phyloP scores from a whole-genome alignment of 306 rosid species.

The Castanea crenata region DNA sequence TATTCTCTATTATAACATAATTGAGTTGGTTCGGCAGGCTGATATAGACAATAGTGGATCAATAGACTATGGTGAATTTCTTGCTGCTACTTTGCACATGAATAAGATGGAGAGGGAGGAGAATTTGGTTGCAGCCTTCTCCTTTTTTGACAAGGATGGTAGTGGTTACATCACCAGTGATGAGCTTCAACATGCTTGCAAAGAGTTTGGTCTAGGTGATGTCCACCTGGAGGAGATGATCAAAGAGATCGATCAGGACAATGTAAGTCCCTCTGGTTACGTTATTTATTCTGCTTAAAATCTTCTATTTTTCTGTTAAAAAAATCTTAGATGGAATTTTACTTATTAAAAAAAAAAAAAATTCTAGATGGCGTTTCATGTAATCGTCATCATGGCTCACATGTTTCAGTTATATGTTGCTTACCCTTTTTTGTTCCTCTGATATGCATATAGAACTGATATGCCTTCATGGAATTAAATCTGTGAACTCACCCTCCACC shows the following conservation, averaged over 20 bases:
- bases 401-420: background rate
- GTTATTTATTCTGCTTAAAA: background rate
- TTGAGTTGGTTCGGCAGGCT: conserved; percentile 49
- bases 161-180: conserved; percentile 89
- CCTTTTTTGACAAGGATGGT: conserved; percentile 81
- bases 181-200: conserved; percentile 79
- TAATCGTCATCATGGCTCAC: background rate
- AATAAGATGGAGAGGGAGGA: conserved; percentile 94
- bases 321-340: no score
- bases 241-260: conserved; percentile 75
- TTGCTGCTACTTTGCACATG: conserved; percentile 88
- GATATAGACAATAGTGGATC: conserved; percentile 87
- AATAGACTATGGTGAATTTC: conserved; percentile 86
- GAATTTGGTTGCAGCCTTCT: conserved; percentile 76
- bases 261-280: conserved; percentile 44
- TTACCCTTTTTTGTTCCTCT: background rate
- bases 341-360: no score
- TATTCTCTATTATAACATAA: background rate
- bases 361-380: background rate
- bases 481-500: background rate
- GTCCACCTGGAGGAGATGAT: conserved; percentile 69
- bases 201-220: conserved; percentile 76
- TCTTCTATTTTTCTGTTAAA: background rate
- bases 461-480: background rate
- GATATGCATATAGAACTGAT: background rate